phyloP scores from a whole-genome alignment of 441 rosid genomes.

The Geranium incanum region DNA sequence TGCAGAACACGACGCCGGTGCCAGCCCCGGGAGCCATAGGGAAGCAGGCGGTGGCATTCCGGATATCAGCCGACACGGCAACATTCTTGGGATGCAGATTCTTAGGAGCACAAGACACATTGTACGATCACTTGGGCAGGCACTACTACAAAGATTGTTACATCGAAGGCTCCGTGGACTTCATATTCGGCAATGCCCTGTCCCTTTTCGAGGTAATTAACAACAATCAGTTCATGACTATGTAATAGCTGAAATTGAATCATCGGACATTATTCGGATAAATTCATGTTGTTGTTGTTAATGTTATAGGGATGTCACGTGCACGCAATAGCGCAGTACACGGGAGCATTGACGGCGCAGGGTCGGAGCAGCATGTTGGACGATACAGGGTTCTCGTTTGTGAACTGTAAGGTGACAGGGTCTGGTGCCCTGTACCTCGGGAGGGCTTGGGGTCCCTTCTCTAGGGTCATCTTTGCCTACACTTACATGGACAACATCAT shows the following conservation, averaged over 20 bases:
- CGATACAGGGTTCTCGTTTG: conserved; percentile 96
- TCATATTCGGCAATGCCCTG: conserved; percentile 89
- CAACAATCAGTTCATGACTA: not conserved
- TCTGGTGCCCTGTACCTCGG: conserved; percentile 90
- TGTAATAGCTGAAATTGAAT: too few species aligned
- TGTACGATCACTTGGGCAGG: conserved; percentile 84
- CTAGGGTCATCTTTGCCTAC: conserved; percentile 88
- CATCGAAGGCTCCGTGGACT: conserved; percentile 90
- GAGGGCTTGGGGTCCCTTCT: conserved; percentile 98
- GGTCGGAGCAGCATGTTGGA: conserved; percentile 69
- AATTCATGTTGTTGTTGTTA: too few species aligned
- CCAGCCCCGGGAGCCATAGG: conserved; percentile 84
- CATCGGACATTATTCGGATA: not conserved
- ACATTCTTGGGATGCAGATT: conserved; percentile 69
- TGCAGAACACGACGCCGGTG: conserved; percentile 79
- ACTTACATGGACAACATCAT: conserved; percentile 94
- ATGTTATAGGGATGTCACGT: conserved; percentile 64
- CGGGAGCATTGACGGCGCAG: conserved; percentile 85
- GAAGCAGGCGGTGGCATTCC: conserved; percentile 85
- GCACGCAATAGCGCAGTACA: conserved; percentile 68
- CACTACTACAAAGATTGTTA: conserved; percentile 97
- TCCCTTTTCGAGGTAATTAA: conserved; percentile 73
- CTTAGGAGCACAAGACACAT: conserved; percentile 90
- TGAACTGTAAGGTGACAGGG: conserved; percentile 92
- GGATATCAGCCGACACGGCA: conserved; percentile 89